Evolutionary conservation across 2,329 filamentous ascomycete genomes (phyloP), one percentile per base, ranked within the genome.

Genomic region (Drechslerella dactyloides): DNA sequence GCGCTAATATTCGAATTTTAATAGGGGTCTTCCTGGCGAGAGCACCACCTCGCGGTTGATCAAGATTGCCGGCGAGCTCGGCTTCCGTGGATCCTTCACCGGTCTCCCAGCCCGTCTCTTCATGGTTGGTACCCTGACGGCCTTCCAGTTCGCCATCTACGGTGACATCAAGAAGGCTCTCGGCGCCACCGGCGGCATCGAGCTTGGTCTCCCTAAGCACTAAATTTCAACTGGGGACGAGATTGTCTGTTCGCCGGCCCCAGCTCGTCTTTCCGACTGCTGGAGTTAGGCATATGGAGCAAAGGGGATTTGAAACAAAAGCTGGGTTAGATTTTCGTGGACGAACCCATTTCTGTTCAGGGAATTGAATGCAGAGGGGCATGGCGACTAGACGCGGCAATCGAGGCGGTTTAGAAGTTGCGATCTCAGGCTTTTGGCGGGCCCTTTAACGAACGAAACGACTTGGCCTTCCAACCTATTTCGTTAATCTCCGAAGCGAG

Each of bases 91-190:
- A 77, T 89, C 86, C 64, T 96, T 88, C 84, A 83, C 85, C 78
- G 91, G 91, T 86, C 89, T 96, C 77, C 89, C 89, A 81, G 89
- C 91, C 78, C 88, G 88, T 85, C 82, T 90, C 59, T 87, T 89
- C 83, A 88, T 89, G 86, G 84, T 90, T 78, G 88, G 89, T 81
- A 89, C 87, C 76, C 81, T 91, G 77, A 91, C 89, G 74, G 88
- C 88, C 75, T 88, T 89, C 80, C 90, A 94, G 83, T 94, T 94
- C 82, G 90, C 90, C 78, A 96, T 96, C 81, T 96, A 96, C 80
- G 91, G 89, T 81, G 85, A 88, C 77, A 82, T 89, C 77, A 90
- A 90, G 84, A 86, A 87, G 81, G 81, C 84, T 1, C 81, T 91
- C 2, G 88, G 88, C 63, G 90, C 90, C 57, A 86, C 84, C 13